Conservation (phyloP, 495 filamentous ascomycete genomes). For the Geopyxis carbonaria region DNA sequence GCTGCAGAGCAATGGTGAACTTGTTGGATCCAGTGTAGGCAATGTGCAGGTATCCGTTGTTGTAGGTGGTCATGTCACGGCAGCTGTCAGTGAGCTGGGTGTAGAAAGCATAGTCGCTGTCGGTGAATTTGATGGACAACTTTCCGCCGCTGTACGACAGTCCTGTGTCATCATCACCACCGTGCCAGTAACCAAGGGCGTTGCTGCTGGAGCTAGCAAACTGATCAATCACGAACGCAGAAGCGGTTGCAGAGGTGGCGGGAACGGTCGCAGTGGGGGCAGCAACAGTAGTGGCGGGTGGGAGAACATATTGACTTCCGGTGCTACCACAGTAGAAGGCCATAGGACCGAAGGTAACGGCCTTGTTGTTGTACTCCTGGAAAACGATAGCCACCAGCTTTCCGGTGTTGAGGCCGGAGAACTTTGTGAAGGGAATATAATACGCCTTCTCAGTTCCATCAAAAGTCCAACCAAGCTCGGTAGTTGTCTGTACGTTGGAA, state of each 20-base stretch:
- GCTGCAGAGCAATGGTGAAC: constrained; percentile 54
- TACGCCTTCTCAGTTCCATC: constrained; percentile 45
- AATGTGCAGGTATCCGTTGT: constrained; percentile 49
- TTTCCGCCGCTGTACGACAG: constrained; percentile 33
- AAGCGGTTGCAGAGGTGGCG: constrained; percentile 33
- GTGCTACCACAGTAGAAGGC: constrained; percentile 42
- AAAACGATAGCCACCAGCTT: constrained; percentile 39
- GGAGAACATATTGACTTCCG: constrained; percentile 34
- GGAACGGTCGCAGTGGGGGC: constrained; percentile 33
- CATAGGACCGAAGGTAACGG: constrained; percentile 40
- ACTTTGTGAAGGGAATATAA: constrained; percentile 39
- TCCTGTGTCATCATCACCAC: constrained; percentile 43
- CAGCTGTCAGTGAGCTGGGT: constrained; percentile 46
- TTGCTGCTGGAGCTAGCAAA: constrained; percentile 42
- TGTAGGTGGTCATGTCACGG: constrained; percentile 41
- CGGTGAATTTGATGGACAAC: constrained; percentile 44
- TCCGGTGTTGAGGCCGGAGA: constrained; percentile 33
- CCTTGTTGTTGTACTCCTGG: constrained; percentile 27
- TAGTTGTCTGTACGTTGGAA: constrained; percentile 27
- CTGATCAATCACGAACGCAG: constrained; percentile 47
- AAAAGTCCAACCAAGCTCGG: constrained; percentile 42
- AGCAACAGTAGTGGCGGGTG: constrained; percentile 26
- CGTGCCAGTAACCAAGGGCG: constrained; percentile 54
- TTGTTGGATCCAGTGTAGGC: constrained; percentile 47
- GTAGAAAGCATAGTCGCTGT: constrained; percentile 53